Evolutionary conservation across 2,329 filamentous ascomycete species (phyloP), one percentile per base, ranked within the genome.

Genomic region (Xylaria sp.): DNA sequence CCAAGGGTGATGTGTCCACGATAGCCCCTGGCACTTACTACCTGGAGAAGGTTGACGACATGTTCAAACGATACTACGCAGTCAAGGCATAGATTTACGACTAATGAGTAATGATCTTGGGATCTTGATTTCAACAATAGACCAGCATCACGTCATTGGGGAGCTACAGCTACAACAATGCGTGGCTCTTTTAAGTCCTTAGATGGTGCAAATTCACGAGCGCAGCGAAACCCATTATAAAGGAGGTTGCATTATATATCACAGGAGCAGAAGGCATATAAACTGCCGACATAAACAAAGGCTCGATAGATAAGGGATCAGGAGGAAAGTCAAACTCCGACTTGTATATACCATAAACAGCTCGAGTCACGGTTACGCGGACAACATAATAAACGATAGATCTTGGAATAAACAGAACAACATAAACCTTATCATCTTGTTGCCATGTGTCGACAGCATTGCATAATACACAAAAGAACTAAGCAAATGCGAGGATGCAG

Each of bases 21-120:
- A 86, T 96, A 64, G 77, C 79, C 67, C 81, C 86, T 66, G 90
- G 89, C 66, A 89, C 89, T 25, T 96, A 95, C 84, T 96, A 94
- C 83, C 86, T 96, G 66, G 88, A 88, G 77, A 89, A 90, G 79
- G 87, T 96, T 54, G 92, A 96, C 76, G 91, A 93, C 74, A 93
- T 93, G 91, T 96, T 92, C 89, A 90, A 91, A 83, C 88, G 92
- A 75, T 87, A 87, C 78, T 96, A 96, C 81, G 82, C 85, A 63
- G 78, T 94, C 82, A 92, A 94, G 86, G 89, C 86, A 79, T 94
- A 87, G 61, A 71, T 66, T 69, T 61, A 68, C 45, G 29, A 63
- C 50, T 61, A 60, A 70, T 15, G 63, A 70, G 65, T 47, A 53
- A 71, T 65, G 68, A 69, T 67, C 60, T 67, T 62, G 58, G 51